A percentile compares a stretch with the other conserved stretches of the same genome.
phyloP scores from a whole-genome alignment of 495 filamentous ascomycete species.

The Neohortaea acidophila region DNA sequence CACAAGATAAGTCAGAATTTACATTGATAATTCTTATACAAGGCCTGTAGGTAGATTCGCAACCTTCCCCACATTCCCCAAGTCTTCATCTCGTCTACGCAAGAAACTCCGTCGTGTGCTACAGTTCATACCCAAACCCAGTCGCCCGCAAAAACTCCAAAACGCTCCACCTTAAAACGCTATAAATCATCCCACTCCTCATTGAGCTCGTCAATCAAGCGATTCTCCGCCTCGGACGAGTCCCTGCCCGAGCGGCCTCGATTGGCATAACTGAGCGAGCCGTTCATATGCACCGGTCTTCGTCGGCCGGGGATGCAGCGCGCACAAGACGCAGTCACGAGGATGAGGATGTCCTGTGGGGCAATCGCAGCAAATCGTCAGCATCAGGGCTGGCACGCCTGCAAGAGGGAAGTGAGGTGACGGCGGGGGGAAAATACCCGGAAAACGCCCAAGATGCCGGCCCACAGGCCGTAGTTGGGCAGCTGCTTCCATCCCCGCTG shows the following conservation, averaged over 20 bases:
- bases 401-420: not conserved
- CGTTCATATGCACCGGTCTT: slow-evolving; percentile 43
- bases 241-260: slow-evolving; percentile 24
- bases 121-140: no score
- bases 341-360: slow-evolving; percentile 63
- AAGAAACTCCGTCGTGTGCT: no score
- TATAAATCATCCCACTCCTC: slow-evolving; percentile 55
- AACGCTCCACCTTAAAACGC: not conserved
- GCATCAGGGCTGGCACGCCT: not conserved
- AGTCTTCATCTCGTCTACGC: no score
- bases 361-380: not conserved
- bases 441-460: slow-evolving; percentile 67
- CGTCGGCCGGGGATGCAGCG: slow-evolving; percentile 46
- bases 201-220: slow-evolving; percentile 88
- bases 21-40: no score
- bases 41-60: no score
- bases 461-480: slow-evolving; percentile 88
- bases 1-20: no score
- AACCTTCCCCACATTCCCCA: no score
- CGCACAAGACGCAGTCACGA: slow-evolving; percentile 60
- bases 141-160: not conserved
- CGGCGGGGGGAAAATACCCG: slow-evolving; percentile 55
- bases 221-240: slow-evolving; percentile 73
- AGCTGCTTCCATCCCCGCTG: slow-evolving; percentile 90
- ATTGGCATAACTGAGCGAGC: slow-evolving; percentile 7